Evolutionary conservation across 1,139 yeast genomes (phyloP).

Genomic region (Pichia terricola): DNA sequence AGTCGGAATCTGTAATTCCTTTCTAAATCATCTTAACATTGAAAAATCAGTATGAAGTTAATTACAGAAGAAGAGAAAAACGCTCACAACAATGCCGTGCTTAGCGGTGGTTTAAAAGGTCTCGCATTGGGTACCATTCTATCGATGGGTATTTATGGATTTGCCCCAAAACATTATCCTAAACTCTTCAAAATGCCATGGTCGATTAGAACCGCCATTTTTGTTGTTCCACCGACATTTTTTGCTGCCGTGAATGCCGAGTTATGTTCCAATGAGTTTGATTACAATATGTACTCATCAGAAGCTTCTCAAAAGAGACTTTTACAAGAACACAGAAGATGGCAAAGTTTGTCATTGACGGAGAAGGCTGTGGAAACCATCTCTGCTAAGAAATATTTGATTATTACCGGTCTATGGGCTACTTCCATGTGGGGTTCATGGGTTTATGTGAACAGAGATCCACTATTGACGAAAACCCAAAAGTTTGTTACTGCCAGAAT

Average conservation of each 20-base stretch:
- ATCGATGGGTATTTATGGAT: constrained; percentile 39
- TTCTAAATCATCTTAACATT: no score
- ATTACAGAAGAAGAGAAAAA: constrained; percentile 54
- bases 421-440: constrained; percentile 80
- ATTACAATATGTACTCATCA: constrained; percentile 38
- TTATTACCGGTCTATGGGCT: constrained; percentile 78
- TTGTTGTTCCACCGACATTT: constrained; percentile 51
- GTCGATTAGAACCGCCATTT: constrained; percentile 49
- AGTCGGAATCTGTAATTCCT: no score
- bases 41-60: constrained; percentile 44
- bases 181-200: constrained; percentile 35
- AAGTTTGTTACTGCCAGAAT: constrained; percentile 90
- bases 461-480: constrained; percentile 68
- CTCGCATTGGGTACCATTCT: constrained; percentile 43
- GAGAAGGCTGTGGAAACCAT: constrained; percentile 28
- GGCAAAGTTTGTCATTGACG: constrained; percentile 37
- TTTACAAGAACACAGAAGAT: constrained; percentile 40
- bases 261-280: constrained; percentile 47
- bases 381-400: constrained; percentile 51
- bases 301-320: constrained; percentile 26
- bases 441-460: constrained; percentile 66
- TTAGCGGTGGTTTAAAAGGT: constrained; percentile 58
- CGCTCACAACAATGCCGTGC: constrained; percentile 50
- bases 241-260: constrained; percentile 50
- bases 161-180: constrained; percentile 35